Base-by-base conservation (phyloP, 2,329 filamentous ascomycete genomes). In the Dryadomyces quercivorus region DNA sequence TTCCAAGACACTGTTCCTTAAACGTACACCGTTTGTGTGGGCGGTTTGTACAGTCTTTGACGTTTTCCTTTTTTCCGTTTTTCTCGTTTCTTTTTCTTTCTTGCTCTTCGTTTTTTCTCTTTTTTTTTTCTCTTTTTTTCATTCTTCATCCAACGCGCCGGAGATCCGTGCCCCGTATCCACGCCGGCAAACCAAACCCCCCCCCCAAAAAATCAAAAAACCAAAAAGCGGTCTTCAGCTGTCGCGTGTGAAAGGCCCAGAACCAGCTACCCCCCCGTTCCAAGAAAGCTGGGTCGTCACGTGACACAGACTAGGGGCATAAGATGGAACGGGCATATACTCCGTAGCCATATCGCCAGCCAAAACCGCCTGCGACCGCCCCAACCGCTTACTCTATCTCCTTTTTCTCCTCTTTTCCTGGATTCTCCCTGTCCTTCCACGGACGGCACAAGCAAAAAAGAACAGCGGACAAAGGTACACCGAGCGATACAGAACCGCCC, bases 311-410 rank as follows among this genome's bases (percentile, higher is more conserved):
- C 18, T 18, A 46, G 26, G n/a, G 46, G 12, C 6, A 46, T 15
- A 46, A 22, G 18, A 46, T n/a, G 43, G 43, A 20, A 10, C 18
- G 38, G 12, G 38, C 38, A 42, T 15, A 42, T 42, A 42, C 12
- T 42, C 12, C 26, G 36, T 13, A 51, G 16, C 18, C 18, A n/a
- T 21, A 51, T 21, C 15, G n/a, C 44, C 5, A 22, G n/a, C 44
- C 5, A 22, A 31, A 48, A 7, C 12, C 49, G 6, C 46, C 54
- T 46, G 44, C n/a, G 22, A 20, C 20, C n/a, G n/a, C 20, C 38
- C 40, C 34, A n/a, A 48, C 21, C 38, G 52, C 42, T 56, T 47
- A 49, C 49, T 49, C 42, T 43, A 49, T 52, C 43, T 22, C 34
- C 34, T 47, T 46, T 22, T 31, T 15, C n/a, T 36, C 20, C 10